Evolutionary conservation across 1,284 basidiomycete genomes (phyloP).

Genomic region (Rhodotorula sp.): DNA sequence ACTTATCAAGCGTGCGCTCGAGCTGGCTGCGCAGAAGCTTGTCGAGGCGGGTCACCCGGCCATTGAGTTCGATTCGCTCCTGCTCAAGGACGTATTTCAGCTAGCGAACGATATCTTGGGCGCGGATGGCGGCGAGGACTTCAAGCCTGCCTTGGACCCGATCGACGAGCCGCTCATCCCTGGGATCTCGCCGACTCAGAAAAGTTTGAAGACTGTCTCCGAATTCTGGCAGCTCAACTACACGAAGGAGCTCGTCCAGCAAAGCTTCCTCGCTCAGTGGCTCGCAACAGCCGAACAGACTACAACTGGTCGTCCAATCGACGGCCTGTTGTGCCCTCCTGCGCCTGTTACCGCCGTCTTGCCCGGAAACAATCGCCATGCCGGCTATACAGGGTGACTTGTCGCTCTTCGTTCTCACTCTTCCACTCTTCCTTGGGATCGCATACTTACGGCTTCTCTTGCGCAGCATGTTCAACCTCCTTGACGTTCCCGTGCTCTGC

Average conservation of each 20-base stretch:
- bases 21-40: slow-evolving; percentile 44
- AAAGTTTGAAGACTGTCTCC: slow-evolving; percentile 50
- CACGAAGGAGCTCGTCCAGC: slow-evolving; percentile 53
- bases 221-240: slow-evolving; percentile 57
- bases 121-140: slow-evolving; percentile 40
- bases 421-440: neutral
- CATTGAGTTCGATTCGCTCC: slow-evolving; percentile 30
- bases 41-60: slow-evolving; percentile 17
- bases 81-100: slow-evolving; percentile 44
- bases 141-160: slow-evolving; percentile 29
- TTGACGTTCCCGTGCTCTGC: slow-evolving; percentile 58
- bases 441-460: too few species aligned
- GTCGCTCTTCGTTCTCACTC: neutral
- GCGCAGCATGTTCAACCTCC: slow-evolving; percentile 43
- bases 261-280: slow-evolving; percentile 59
- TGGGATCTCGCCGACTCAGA: slow-evolving; percentile 3
- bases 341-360: slow-evolving; percentile 1
- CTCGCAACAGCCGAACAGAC: slow-evolving; percentile 55
- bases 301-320: slow-evolving; percentile 57
- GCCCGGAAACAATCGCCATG: neutral
- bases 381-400: slow-evolving; percentile 10
- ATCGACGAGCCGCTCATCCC: slow-evolving; percentile 43
- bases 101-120: slow-evolving; percentile 33
- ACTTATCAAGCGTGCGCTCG: slow-evolving; percentile 50
- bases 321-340: slow-evolving; percentile 57